Evolutionary conservation across 2,329 filamentous ascomycete species (phyloP), one percentile per base, ranked within the genome.

Genomic region (Cordyceps cateniannulata): DNA sequence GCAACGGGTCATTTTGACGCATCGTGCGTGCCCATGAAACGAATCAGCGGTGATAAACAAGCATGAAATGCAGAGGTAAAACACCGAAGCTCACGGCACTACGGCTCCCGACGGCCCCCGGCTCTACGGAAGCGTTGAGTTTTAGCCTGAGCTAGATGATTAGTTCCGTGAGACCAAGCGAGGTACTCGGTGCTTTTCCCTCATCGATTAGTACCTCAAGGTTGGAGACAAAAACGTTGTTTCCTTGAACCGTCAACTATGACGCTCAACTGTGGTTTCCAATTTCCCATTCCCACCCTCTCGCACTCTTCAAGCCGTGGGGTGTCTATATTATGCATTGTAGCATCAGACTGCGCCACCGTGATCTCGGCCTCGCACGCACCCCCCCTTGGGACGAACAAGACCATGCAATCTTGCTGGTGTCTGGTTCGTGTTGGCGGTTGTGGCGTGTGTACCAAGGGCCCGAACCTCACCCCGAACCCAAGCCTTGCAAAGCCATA

Each of bases 391-490:
- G 55, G 32, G 42, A 49, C 16, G 32, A 58, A 58, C 27, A n/a
- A 55, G 18, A 44, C 20, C 35, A 42, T 32, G 20, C 12, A 20
- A 47, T 56, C 52, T 29, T 29, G 27, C 27, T 29, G 5, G 8
- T n/a, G 29, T 27, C 29, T 49, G 9, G 44, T 29, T 42, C 32
- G 10, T 35, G 32, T 12, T 18, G 32, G 55, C 55, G 55, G 55
- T 58, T 58, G 45, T 58, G 55, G 55, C 55, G 55, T 35, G 55
- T 50, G 42, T 24, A 20, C 22, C 55, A 49, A 38, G 35, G 35
- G 51, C 40, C 49, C 22, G 18, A 55, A 14, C 8, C 10, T 16
- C 38, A 7, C 44, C 25, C 35, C 29, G 8, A 20, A 16, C 20
- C 7, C 54, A 48, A 49, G 54, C 52, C 40, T 32, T 24, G 14